Percentiles rank a stretch among this genome's conserved stretches.
Conservation (phyloP, 2,329 filamentous ascomycete species). For the Fusarium odoratissimum region DNA sequence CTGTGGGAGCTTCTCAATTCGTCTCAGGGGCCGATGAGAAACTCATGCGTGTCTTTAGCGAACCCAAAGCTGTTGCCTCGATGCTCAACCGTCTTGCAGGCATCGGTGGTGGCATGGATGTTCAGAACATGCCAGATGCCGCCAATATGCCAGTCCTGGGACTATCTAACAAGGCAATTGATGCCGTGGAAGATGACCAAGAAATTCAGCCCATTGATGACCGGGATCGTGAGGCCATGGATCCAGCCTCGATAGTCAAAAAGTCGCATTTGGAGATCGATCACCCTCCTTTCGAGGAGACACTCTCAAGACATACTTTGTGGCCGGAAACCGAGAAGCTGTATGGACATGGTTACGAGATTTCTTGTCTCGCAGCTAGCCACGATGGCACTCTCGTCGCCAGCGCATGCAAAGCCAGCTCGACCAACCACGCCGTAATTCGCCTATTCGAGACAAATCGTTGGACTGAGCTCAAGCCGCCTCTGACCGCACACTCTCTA, state of each 20-base stretch:
- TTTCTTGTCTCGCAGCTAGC: constrained; percentile 85
- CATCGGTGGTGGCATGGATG: constrained; percentile 57
- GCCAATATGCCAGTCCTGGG: constrained; percentile 96
- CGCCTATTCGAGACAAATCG: constrained; percentile 86
- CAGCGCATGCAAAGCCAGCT: constrained; percentile 92
- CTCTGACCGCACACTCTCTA: constrained; percentile 85
- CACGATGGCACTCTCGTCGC: constrained; percentile 82
- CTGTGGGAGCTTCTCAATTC: constrained; percentile 79
- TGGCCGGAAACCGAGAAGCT: constrained; percentile 98
- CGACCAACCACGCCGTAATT: constrained; percentile 93
- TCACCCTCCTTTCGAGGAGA: constrained; percentile 89
- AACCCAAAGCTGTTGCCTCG: constrained; percentile 84
- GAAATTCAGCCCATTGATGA: constrained; percentile 58
- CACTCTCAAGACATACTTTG: constrained; percentile 87
- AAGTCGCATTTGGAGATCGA: constrained; percentile 72
- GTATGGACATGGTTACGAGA: constrained; percentile 97
- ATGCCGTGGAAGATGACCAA: constrained; percentile 63
- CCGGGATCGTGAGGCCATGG: constrained; percentile 64
- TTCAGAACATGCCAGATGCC: constrained; percentile 77
- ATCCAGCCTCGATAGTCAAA: constrained; percentile 66
- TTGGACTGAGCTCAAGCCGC: constrained; percentile 89
- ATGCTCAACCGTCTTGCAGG: constrained; percentile 77
- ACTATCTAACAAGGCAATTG: constrained; percentile 93
- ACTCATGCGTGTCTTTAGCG: constrained; percentile 92
- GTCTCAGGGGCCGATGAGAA: constrained; percentile 98